phyloP scores from a whole-genome alignment of 2,329 filamentous ascomycete genomes.

The Pyrenophora tritici-repentis region DNA sequence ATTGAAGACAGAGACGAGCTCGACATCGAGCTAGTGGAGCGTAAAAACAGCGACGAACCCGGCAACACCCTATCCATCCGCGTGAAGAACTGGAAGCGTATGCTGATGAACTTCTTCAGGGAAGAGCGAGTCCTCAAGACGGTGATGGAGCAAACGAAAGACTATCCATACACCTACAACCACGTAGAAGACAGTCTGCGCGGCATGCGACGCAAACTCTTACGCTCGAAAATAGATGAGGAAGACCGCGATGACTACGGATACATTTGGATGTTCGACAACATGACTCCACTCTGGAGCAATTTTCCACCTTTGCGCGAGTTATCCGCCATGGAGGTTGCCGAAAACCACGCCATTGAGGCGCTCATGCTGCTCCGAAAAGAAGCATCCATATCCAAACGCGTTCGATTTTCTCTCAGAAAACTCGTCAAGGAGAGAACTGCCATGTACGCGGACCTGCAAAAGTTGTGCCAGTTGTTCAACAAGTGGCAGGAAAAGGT shows the following conservation, averaged over 20 bases:
- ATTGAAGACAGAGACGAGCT: background rate
- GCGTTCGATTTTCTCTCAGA: background rate
- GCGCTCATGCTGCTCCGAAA: background rate
- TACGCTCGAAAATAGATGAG: background rate
- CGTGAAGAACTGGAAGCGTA: background rate
- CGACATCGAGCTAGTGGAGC: background rate
- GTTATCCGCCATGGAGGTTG: too few species aligned
- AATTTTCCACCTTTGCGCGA: too few species aligned
- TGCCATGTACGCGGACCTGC: background rate
- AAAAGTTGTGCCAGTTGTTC: background rate
- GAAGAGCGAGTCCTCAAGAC: background rate
- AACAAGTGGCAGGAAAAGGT: background rate
- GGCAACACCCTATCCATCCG: background rate
- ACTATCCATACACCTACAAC: background rate
- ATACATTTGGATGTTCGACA: background rate
- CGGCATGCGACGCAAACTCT: background rate
- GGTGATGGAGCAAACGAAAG: background rate
- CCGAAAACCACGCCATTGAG: background rate
- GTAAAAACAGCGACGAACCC: background rate
- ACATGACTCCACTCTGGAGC: background rate
- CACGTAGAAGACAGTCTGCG: background rate
- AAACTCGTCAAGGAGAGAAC: too few species aligned
- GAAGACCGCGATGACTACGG: background rate
- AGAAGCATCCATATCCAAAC: background rate
- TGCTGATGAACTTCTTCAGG: constrained; percentile 1